Base-by-base conservation (phyloP, 768 basidiomycete genomes). In the Agaricus subrufescens region DNA sequence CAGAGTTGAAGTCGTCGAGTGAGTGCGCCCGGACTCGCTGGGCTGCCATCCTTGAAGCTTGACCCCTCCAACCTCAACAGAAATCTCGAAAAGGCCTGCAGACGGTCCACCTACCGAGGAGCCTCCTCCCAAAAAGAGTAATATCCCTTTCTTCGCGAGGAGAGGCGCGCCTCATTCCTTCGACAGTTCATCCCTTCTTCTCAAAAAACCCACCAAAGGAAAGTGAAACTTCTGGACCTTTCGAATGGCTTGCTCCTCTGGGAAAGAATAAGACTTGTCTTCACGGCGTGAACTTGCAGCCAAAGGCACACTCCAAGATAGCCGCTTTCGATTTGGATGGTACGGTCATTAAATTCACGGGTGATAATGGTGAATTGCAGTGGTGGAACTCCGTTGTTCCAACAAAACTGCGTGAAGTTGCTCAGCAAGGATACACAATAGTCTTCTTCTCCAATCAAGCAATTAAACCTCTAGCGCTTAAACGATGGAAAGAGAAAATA, bases 271-370 rank as follows among this genome's bases (percentile, higher is more conserved):
- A 66, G 3, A 71, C 75, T 14, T 81, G 78, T 67, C 66, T 79
- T 34, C 70, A 79, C 56, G 78, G 67, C 10, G 57, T 71, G 46
- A 72, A 79, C 57, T 65, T 73, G 4, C 60, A 66, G 0, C 85
- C 85, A 0, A 65, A 69, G 11, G 70, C 73, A 7, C 71, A 69
- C 1, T 37, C 74, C n/a, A 87, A 85, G 60, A 80, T 93, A 31
- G 88, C 90, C 9, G 80, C 85, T 11, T 89, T 94, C 59, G 94
- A 97, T 67, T 73, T 97, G 25, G 94, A 97, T 65, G 92, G 90
- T 2, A 94, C 92, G 0, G 62, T 95, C 57, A 93, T 97, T 66
- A 87, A 50, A 38, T 50, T 50, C 34, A 34, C 30, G 85, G 74
- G 77, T 26, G 71, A 71, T 26, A 65, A 75, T 3, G 62, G 67